Conservation (phyloP, 768 basidiomycete genomes). For the Termitomyces sp. region DNA sequence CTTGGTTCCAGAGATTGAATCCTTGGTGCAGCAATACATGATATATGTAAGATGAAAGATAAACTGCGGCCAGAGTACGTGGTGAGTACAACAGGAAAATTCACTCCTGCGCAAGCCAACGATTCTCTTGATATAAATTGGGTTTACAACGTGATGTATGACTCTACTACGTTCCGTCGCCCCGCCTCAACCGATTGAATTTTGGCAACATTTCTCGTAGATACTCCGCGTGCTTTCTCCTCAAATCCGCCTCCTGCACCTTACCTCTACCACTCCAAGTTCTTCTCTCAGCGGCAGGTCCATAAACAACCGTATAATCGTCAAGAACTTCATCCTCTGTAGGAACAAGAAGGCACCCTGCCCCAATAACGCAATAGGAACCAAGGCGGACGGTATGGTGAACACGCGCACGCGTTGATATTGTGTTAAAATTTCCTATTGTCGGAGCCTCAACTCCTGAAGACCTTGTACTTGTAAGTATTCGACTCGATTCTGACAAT, state of each 20-base stretch:
- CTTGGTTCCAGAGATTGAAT: no score
- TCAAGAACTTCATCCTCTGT: conserved; percentile 76
- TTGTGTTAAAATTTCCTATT: conserved; percentile 82
- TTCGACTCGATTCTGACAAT: background rate
- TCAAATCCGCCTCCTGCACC: conserved; percentile 78
- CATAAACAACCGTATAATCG: conserved; percentile 84
- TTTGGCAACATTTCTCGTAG: conserved; percentile 89
- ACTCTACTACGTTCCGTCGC: conserved; percentile 37
- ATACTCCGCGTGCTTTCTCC: conserved; percentile 89
- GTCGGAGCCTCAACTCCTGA: conserved; percentile 84
- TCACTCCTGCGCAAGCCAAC: background rate
- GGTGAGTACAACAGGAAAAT: background rate
- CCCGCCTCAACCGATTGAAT: conserved; percentile 73
- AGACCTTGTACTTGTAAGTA: background rate
- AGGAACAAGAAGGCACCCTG: conserved; percentile 76
- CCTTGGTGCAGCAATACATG: conserved; percentile 82
- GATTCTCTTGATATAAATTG: background rate
- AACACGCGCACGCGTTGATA: conserved; percentile 81
- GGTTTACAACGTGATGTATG: no score
- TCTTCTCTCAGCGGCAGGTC: conserved; percentile 69
- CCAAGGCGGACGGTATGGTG: conserved; percentile 80
- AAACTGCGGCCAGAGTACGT: no score
- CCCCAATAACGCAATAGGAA: conserved; percentile 81
- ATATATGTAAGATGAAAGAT: no score
- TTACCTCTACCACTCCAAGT: conserved; percentile 86